Evolutionary conservation across 306 rosid genomes (phyloP).

Genomic region (Hippophae rhamnoides): DNA sequence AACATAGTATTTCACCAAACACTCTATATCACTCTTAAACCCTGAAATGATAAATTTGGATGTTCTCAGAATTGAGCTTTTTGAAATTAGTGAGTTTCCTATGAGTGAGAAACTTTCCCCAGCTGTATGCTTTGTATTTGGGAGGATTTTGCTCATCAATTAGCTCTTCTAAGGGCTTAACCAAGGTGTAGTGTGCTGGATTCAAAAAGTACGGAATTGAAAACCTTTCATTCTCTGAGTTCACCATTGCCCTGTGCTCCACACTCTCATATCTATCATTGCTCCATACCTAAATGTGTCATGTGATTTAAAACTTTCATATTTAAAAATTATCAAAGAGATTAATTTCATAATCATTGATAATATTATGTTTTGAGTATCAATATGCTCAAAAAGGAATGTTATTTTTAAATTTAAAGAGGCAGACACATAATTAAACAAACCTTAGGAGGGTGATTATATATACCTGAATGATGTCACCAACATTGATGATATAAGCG

Average conservation of each 20-base stretch:
- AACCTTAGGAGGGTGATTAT: too few relatives aligned
- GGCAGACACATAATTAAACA: too few relatives aligned
- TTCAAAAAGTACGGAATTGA: conserved; percentile 58
- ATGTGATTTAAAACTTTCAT: too few relatives aligned
- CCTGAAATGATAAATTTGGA: conserved; percentile 48
- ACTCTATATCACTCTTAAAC: conserved; percentile 1
- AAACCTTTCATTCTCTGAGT: conserved; percentile 48
- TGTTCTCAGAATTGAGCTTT: conserved; percentile 46
- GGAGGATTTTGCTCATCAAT: conserved; percentile 34
- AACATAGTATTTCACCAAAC: too few relatives aligned
- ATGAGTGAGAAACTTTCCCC: conserved; percentile 37
- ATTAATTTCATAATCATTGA: too few relatives aligned
- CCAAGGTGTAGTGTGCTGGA: conserved; percentile 46
- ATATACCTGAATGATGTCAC: conserved; percentile 45
- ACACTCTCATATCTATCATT: conserved; percentile 62
- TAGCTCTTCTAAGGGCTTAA: conserved; percentile 53
- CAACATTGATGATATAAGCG: conserved; percentile 44
- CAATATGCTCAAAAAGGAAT: too few relatives aligned
- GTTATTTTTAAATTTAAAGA: too few relatives aligned
- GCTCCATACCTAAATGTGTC: conserved; percentile 31
- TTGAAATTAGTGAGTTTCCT: conserved; percentile 48
- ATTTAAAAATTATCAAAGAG: too few relatives aligned
- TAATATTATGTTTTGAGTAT: too few relatives aligned
- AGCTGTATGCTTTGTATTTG: conserved; percentile 35
- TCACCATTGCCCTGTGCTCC: conserved; percentile 68